A percentile compares a stretch with the other conserved stretches of the same genome.
Evolutionary conservation across 2,329 filamentous ascomycete species (phyloP).

Genomic region (Fusarium sp.): DNA sequence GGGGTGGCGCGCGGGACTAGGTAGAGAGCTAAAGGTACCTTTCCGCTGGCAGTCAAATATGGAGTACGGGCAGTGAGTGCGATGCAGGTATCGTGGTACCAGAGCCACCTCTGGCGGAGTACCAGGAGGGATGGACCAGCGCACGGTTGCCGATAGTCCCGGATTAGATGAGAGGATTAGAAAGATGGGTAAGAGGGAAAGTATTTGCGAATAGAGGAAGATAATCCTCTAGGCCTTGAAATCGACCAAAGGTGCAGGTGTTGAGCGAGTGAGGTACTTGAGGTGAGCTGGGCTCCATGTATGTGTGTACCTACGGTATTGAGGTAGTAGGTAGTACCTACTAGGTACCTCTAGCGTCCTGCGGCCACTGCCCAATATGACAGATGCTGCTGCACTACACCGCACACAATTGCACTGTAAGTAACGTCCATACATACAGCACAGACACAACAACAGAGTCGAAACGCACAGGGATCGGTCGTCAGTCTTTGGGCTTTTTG

Average conservation of each 20-base stretch:
- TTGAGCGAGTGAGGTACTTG: background rate
- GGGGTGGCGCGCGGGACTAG: constrained; percentile 38
- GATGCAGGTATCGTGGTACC: constrained; percentile 21
- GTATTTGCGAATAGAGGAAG: background rate
- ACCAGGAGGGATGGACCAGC: constrained; percentile 23
- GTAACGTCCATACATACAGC: background rate
- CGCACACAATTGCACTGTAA: background rate
- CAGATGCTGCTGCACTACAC: constrained; percentile 26
- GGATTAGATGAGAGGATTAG: constrained; percentile 9
- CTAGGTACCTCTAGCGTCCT: background rate
- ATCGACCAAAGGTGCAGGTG: background rate
- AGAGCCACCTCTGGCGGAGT: constrained; percentile 37
- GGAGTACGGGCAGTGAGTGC: constrained; percentile 4
- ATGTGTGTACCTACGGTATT: too few relatives aligned
- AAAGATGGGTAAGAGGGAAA: background rate
- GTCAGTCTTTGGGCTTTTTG: constrained; percentile 29
- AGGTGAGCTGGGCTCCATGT: background rate
- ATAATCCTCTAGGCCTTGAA: background rate
- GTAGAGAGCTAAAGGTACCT: constrained; percentile 15
- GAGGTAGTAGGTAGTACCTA: too few relatives aligned
- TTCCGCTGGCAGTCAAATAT: constrained; percentile 7
- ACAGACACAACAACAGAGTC: constrained; percentile 17
- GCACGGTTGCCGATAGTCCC: constrained; percentile 11
- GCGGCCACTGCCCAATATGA: constrained; percentile 2
- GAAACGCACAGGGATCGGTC: constrained; percentile 36